phyloP scores from a whole-genome alignment of 495 filamentous ascomycete species.

The Penicillium crystallinum region DNA sequence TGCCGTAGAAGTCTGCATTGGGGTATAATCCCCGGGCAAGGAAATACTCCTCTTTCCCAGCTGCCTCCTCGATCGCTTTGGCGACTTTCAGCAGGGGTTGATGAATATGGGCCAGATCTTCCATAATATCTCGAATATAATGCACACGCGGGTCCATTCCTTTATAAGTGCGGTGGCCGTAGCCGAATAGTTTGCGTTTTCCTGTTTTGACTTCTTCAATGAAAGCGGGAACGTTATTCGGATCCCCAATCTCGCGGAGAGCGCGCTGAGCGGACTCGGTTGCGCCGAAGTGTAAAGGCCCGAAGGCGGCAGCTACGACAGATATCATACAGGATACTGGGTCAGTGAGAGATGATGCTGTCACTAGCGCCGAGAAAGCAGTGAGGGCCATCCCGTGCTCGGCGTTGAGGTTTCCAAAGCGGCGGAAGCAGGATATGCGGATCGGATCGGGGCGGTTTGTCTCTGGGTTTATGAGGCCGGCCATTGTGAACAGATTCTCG shows the following conservation, averaged over 20 bases:
- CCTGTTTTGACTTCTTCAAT: conserved; percentile 48
- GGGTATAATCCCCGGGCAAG: conserved; percentile 41
- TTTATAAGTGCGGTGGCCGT: conserved; percentile 55
- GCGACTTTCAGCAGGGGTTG: conserved; percentile 48
- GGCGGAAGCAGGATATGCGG: conserved; percentile 28
- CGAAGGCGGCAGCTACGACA: conserved; percentile 46
- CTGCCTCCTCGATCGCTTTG: conserved; percentile 45
- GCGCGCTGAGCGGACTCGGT: conserved; percentile 52
- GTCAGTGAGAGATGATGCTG: conserved; percentile 32
- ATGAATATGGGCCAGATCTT: conserved; percentile 30
- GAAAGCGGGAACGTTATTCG: conserved; percentile 42
- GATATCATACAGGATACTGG: conserved; percentile 42
- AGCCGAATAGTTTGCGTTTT: conserved; percentile 52
- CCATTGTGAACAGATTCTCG: conserved; percentile 35
- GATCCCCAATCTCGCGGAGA: conserved; percentile 38
- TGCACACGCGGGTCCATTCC: conserved; percentile 47
- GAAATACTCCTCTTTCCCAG: conserved; percentile 50
- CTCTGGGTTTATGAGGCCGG: conserved; percentile 15
- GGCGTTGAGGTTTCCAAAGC: conserved; percentile 29
- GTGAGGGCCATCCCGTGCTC: conserved; percentile 35
- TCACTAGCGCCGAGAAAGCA: conserved; percentile 30
- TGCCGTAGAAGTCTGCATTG: conserved; percentile 55
- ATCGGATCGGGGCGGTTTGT: conserved; percentile 16
- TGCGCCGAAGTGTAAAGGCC: conserved; percentile 54
- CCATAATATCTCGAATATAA: conserved; percentile 43